Evolutionary conservation across 192 early-diverging fungal species (phyloP).

Genomic region (Gryganskiella cystojenkinii): DNA sequence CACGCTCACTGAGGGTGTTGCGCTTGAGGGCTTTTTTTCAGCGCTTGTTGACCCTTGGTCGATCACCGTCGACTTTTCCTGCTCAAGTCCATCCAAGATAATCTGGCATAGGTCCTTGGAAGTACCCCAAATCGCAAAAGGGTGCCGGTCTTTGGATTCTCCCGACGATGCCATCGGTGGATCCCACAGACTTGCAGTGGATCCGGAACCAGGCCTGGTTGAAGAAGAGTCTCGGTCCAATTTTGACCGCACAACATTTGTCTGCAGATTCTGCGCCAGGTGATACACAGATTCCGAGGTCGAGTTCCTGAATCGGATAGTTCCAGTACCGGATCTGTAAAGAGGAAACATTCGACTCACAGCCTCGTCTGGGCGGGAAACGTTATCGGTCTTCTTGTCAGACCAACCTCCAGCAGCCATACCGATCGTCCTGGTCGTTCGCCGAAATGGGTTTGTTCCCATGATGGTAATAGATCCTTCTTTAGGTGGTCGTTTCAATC

Average conservation of each 20-base stretch:
- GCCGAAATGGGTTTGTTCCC: slow-evolving; percentile 44
- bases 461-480: slow-evolving; percentile 16
- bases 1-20: not conserved
- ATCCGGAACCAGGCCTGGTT: not conserved
- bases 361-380: not conserved
- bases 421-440: slow-evolving; percentile 25
- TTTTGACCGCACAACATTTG: slow-evolving; percentile 24
- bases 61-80: slow-evolving; percentile 1
- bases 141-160: not conserved
- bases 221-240: not conserved
- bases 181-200: slow-evolving; percentile 2
- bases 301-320: slow-evolving; percentile 14
- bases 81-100: slow-evolving; percentile 3
- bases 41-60: not conserved
- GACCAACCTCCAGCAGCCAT: slow-evolving; percentile 37
- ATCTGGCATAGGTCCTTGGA: slow-evolving; percentile 19
- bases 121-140: slow-evolving; percentile 21
- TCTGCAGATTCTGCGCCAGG: slow-evolving; percentile 31
- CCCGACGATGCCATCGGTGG: not conserved
- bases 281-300: slow-evolving; percentile 20
- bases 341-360: slow-evolving; percentile 15
- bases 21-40: not conserved
- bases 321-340: not conserved
- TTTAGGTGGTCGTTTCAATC: not conserved
- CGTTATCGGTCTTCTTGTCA: not conserved